These are phyloP conservation scores for Backusella mclennaniae DNA, from an alignment of 192 early-diverging fungal species.

Conservation along the genomic window DNA sequence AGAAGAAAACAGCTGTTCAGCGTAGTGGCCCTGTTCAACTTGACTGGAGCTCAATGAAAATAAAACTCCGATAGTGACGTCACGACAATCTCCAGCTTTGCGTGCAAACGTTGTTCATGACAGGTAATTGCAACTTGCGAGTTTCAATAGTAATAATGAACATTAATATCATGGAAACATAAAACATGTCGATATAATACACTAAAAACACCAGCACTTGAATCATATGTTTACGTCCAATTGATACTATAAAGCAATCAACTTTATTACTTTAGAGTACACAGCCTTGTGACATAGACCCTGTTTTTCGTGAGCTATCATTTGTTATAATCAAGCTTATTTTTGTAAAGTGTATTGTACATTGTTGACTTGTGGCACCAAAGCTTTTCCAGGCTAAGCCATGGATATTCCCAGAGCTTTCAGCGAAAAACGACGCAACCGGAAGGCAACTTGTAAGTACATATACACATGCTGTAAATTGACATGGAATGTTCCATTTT, in stretches of 20 bases:
- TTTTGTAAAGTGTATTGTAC: too few species aligned
- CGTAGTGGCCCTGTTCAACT: constrained; percentile 2
- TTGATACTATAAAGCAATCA: too few species aligned
- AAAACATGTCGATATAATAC: too few species aligned
- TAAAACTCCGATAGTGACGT: neutral
- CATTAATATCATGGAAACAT: too few species aligned
- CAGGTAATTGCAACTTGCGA: too few species aligned
- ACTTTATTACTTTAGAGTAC: too few species aligned
- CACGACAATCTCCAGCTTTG: neutral
- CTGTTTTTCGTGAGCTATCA: too few species aligned
- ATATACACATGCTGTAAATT: neutral
- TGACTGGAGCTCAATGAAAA: neutral
- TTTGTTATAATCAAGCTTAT: too few species aligned
- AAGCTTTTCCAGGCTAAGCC: neutral
- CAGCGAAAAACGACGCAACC: neutral
- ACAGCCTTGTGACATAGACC: too few species aligned
- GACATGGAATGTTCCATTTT: neutral
- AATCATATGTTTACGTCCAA: too few species aligned
- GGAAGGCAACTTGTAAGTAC: neutral
- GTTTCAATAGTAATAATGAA: too few species aligned
- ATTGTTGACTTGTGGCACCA: neutral
- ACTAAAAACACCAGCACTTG: too few species aligned
- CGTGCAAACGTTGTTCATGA: neutral
- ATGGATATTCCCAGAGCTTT: neutral
- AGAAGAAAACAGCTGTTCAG: constrained; percentile 5